Conservation (phyloP, 2,329 filamentous ascomycete genomes). For the Cadophora gregata region DNA sequence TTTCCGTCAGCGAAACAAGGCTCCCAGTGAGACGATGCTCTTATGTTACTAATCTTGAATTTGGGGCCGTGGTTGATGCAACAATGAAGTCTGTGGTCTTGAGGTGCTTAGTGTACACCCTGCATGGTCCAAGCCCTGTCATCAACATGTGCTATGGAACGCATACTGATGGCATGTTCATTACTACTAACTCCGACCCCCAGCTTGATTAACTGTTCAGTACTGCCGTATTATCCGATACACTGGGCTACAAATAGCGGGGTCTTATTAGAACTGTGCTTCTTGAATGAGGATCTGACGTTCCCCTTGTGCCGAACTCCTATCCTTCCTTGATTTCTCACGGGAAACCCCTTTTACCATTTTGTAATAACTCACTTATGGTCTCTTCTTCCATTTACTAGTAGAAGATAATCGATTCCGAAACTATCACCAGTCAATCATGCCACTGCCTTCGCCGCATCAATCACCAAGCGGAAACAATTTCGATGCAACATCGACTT, state of each 20-base stretch:
- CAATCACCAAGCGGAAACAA: not conserved
- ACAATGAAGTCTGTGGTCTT: not conserved
- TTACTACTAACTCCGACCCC: not conserved
- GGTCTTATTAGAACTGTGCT: not conserved
- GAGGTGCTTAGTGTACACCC: slow-evolving; percentile 10
- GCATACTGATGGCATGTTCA: not conserved
- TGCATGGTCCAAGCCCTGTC: not conserved
- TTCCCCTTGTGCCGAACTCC: not conserved
- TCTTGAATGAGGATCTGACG: too few species aligned
- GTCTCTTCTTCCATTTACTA: not conserved
- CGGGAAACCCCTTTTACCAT: not conserved
- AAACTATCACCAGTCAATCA: not conserved
- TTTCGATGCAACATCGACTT: not conserved
- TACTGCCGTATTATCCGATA: not conserved
- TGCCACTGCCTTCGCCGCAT: not conserved
- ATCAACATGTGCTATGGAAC: not conserved
- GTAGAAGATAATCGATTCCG: not conserved
- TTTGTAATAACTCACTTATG: not conserved
- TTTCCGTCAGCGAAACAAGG: not conserved
- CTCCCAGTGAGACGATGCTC: not conserved
- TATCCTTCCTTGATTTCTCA: not conserved
- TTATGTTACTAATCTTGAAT: not conserved
- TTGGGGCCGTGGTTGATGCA: not conserved
- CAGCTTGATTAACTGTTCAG: too few species aligned
- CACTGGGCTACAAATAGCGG: not conserved